Conservation (phyloP, 208 protist species). For the Leishmania major region DNA sequence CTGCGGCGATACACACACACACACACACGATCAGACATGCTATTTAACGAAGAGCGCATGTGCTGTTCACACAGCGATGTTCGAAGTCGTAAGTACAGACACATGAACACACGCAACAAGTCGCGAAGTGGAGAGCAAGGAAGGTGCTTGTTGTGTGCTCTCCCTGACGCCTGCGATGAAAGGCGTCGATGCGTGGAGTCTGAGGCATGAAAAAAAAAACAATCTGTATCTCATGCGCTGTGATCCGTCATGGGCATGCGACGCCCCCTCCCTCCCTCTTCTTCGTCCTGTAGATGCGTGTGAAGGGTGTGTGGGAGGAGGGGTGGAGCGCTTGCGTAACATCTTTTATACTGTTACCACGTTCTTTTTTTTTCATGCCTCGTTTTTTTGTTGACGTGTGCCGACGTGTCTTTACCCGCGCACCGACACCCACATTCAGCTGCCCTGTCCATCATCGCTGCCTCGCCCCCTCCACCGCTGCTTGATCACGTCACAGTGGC, state of each 20-base stretch:
- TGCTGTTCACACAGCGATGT: not conserved
- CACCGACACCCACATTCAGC: not conserved
- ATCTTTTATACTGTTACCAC: not conserved
- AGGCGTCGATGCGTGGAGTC: not conserved
- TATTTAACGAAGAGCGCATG: not conserved
- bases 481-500: not conserved
- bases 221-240: not conserved
- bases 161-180: not conserved
- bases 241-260: not conserved
- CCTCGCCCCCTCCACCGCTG: not conserved
- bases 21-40: not conserved
- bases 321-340: not conserved
- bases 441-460: not conserved
- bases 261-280: not conserved
- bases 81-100: not conserved
- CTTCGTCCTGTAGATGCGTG: not conserved
- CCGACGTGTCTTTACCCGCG: not conserved
- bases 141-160: conserved; percentile 4
- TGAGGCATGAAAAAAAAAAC: not conserved
- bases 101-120: not conserved
- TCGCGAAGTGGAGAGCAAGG: not conserved
- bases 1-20: not conserved
- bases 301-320: not conserved
- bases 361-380: not conserved
- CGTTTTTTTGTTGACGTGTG: not conserved